Evolutionary conservation across 768 basidiomycete species (phyloP).

Genomic region (Rhodotorula taiwanensis): DNA sequence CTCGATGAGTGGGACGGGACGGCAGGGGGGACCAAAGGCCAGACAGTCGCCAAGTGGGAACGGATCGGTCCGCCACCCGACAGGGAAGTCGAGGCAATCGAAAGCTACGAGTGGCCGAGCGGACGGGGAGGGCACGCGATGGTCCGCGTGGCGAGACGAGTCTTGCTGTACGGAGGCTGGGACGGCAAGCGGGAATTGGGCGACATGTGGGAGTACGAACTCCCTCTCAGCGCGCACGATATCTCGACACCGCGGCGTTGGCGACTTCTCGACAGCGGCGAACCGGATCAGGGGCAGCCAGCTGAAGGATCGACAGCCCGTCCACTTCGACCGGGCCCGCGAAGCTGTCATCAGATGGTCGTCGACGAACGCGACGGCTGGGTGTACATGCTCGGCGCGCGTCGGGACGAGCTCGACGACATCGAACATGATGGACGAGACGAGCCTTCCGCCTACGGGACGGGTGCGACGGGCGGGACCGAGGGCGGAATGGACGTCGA

Average conservation of each 20-base stretch:
- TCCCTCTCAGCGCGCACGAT: background rate
- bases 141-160: conserved; percentile 22
- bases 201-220: conserved; percentile 32
- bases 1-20: background rate
- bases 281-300: background rate
- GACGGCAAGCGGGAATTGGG: conserved; percentile 6
- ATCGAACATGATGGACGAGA: background rate
- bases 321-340: background rate
- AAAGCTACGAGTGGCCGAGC: background rate
- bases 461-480: background rate
- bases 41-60: conserved; percentile 18
- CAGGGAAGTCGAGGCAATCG: too few species aligned
- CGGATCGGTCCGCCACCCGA: background rate
- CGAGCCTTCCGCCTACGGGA: background rate
- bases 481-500: background rate
- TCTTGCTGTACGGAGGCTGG: conserved; percentile 35
- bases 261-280: background rate
- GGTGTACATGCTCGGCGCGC: conserved; percentile 34
- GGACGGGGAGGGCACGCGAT: conserved; percentile 33
- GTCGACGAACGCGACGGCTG: conserved; percentile 32
- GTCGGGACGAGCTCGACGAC: conserved; percentile 15
- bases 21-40: conserved; percentile 3
- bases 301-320: background rate
- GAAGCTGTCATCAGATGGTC: conserved; percentile 30
- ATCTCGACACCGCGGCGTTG: background rate